phyloP scores from a whole-genome alignment of 2,329 filamentous ascomycete species.

The Beauveria scarabaeidicola region DNA sequence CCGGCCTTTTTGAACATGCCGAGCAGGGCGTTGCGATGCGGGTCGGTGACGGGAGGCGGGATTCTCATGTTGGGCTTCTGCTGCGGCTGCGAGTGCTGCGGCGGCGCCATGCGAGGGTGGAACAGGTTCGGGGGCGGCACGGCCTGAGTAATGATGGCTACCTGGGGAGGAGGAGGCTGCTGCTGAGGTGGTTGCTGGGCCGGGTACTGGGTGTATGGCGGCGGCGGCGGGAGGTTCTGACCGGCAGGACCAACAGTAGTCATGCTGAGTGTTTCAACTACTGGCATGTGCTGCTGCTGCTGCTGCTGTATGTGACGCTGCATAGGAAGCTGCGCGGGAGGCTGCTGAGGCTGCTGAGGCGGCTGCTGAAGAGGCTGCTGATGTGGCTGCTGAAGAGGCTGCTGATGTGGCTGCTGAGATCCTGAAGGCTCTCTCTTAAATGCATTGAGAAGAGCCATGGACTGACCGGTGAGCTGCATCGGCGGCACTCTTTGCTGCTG shows the following conservation, averaged over 20 bases:
- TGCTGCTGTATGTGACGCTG: neutral
- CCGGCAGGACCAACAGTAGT: neutral
- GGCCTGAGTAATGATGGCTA: neutral
- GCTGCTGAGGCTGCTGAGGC: constrained; percentile 11
- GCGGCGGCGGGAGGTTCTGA: constrained; percentile 3
- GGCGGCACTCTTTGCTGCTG: constrained; percentile 12
- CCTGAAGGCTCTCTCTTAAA: constrained; percentile 28
- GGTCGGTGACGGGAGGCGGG: constrained; percentile 17
- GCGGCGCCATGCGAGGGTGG: neutral
- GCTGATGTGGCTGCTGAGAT: constrained; percentile 14
- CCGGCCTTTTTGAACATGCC: constrained; percentile 44
- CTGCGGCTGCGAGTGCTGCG: neutral
- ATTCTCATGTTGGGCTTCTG: constrained; percentile 13
- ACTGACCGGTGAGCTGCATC: constrained; percentile 31
- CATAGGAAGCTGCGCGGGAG: constrained; percentile 13
- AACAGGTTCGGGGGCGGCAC: neutral
- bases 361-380: neutral
- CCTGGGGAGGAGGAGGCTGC: neutral
- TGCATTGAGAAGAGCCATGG: constrained; percentile 35
- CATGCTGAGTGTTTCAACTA: neutral
- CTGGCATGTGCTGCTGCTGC: neutral
- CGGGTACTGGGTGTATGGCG: constrained; percentile 10
- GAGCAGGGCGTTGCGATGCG: constrained; percentile 41
- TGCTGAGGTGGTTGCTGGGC: neutral
- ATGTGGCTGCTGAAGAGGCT: constrained; percentile 10